These are phyloP conservation scores for Teunomyces panamensis DNA, from an alignment of 805 yeast species.

Conservation along the genomic window DNA sequence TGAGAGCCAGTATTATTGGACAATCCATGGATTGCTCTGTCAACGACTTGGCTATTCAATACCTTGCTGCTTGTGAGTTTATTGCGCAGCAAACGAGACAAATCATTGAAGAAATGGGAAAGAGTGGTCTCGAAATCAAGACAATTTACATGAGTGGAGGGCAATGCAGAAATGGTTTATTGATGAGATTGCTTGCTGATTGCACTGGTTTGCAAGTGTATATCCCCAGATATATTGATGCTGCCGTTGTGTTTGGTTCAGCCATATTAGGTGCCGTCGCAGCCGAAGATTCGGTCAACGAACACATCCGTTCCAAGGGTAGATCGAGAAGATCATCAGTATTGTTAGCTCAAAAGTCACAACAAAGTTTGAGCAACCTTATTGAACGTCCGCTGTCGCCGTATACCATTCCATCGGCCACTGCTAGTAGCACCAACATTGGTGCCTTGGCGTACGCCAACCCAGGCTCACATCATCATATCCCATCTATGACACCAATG, in stretches of 20 bases:
- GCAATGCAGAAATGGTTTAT: slow-evolving; percentile 87
- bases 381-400: slow-evolving; percentile 50
- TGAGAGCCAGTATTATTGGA: slow-evolving; percentile 92
- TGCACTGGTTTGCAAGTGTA: slow-evolving; percentile 89
- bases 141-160: slow-evolving; percentile 93
- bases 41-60: slow-evolving; percentile 79
- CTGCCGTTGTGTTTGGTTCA: slow-evolving; percentile 95
- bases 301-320: slow-evolving; percentile 31
- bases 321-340: slow-evolving; percentile 35
- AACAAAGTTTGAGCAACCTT: slow-evolving; percentile 23
- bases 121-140: slow-evolving; percentile 71
- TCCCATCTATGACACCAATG: slow-evolving; percentile 37
- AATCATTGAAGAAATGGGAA: slow-evolving; percentile 80
- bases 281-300: slow-evolving; percentile 57
- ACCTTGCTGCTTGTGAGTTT: slow-evolving; percentile 93
- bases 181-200: slow-evolving; percentile 88
- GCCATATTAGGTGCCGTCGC: slow-evolving; percentile 96
- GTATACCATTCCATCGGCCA: slow-evolving; percentile 79
- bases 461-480: slow-evolving; percentile 26
- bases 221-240: slow-evolving; percentile 92
- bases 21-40: slow-evolving; percentile 87
- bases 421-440: slow-evolving; percentile 61
- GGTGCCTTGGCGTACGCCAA: slow-evolving; percentile 45
- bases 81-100: slow-evolving; percentile 97
- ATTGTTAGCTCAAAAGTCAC: slow-evolving; percentile 29